Evolutionary conservation across 768 basidiomycete genomes (phyloP).

Genomic region (Stropharia rugosoannulata): DNA sequence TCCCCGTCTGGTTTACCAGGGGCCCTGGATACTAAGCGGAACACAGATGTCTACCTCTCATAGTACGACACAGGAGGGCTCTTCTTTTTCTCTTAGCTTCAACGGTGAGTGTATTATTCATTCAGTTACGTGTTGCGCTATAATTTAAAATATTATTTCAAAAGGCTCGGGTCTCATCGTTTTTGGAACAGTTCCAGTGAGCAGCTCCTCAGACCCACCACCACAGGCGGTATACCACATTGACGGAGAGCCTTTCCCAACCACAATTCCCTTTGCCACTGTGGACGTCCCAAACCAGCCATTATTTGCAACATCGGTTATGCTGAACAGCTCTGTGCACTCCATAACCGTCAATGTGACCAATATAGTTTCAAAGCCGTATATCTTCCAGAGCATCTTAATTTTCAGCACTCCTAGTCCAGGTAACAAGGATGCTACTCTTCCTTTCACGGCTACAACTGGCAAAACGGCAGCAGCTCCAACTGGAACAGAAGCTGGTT

Average conservation of each 20-base stretch:
- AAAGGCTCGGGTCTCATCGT: slow-evolving; percentile 46
- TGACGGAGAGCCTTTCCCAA: slow-evolving; percentile 30
- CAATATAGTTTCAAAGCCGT: slow-evolving; percentile 29
- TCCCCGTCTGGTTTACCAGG: slow-evolving; percentile 32
- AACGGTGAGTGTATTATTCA: slow-evolving; percentile 27
- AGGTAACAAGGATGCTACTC: slow-evolving; percentile 9
- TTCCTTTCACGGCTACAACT: not conserved
- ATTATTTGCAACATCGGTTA: slow-evolving; percentile 33
- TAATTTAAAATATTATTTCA: not conserved
- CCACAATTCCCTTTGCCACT: slow-evolving; percentile 35
- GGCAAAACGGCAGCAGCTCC: not conserved
- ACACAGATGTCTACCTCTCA: slow-evolving; percentile 31
- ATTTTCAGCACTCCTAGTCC: slow-evolving; percentile 25
- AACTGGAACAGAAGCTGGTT: not conserved
- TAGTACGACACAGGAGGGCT: slow-evolving; percentile 29
- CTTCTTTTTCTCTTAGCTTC: slow-evolving; percentile 34
- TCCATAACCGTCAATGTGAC: slow-evolving; percentile 38
- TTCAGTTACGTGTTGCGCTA: not conserved
- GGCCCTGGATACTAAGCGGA: slow-evolving; percentile 33
- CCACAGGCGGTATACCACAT: slow-evolving; percentile 40
- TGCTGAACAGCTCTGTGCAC: slow-evolving; percentile 28
- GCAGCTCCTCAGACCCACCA: slow-evolving; percentile 31
- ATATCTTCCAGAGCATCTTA: slow-evolving; percentile 39
- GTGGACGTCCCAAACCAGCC: slow-evolving; percentile 36
- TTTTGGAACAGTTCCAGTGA: slow-evolving; percentile 42